Evolutionary conservation across 495 filamentous ascomycete genomes (phyloP), one percentile per base, ranked within the genome.

Genomic region (Podospora australis): DNA sequence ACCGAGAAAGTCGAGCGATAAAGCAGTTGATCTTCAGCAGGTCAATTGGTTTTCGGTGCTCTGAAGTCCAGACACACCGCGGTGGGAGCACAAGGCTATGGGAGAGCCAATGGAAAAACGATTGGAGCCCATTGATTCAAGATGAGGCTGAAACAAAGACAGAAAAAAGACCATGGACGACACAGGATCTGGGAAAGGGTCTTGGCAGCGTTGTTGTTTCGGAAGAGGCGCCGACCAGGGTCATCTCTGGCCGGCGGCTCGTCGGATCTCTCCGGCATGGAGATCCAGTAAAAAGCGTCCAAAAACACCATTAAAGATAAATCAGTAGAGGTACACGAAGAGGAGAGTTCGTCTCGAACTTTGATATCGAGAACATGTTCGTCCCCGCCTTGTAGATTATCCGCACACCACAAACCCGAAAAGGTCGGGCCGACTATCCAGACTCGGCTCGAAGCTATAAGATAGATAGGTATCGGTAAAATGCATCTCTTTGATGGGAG

Each of bases 211-310:
- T 9, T 29, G 49, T 52, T 29, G 49, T 52, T 52, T 52, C 49
- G 36, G 43, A 36, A 16, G n/a, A 36, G 14, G 32, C 32, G 32
- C 32, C 19, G 3, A 6, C 30, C 30, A 46, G 49, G 43, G 32
- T 2, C 32, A 21, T 36, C 35, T 23, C 19, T 34, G 20, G 17
- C 21, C 21, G 28, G 49, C 42, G 34, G 19, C 19, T 40, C 11
- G 23, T n/a, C 49, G 49, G 49, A 46, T 10, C 25, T 51, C 41
- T 46, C 41, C 42, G 35, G 49, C 41, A 42, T 45, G 24, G 38
- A 44, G 28, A n/a, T n/a, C n/a, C n/a, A n/a, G n/a, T n/a, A n/a
- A n/a, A n/a, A n/a, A n/a, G n/a, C n/a, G n/a, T n/a, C n/a, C n/a
- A n/a, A n/a, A n/a, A n/a, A n/a, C n/a, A n/a, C n/a, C n/a, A n/a